Conservation (phyloP, 495 filamentous ascomycete species). For the Tuber indicum region DNA sequence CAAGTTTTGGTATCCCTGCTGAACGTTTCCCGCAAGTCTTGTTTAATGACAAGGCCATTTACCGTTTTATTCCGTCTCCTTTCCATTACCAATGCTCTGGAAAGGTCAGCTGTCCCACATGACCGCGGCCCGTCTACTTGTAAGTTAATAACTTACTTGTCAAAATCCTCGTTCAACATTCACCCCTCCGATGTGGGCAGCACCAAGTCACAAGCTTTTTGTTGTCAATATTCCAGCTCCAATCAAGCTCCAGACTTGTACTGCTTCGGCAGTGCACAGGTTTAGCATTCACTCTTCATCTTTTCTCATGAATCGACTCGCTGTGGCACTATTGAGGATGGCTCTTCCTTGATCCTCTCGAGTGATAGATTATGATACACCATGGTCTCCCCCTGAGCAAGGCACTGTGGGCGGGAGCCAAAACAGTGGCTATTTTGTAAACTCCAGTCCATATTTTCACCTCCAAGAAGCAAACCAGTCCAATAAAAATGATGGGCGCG, state of each 20-base stretch:
- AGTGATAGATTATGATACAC: neutral
- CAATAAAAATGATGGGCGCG: neutral
- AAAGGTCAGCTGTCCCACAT: neutral
- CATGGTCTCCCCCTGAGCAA: neutral
- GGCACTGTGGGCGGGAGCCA: neutral
- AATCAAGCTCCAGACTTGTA: neutral
- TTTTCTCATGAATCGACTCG: neutral
- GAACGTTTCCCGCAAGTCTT: neutral
- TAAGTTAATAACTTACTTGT: too few relatives aligned
- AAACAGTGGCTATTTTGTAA: neutral
- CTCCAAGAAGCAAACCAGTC: neutral
- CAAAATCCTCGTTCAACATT: neutral
- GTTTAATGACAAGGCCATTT: neutral
- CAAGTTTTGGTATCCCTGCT: neutral
- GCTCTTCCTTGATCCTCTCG: neutral
- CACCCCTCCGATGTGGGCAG: neutral
- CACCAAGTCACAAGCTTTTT: neutral
- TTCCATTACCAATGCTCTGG: neutral
- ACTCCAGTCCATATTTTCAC: neutral
- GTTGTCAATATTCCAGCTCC: neutral
- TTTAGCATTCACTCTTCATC: neutral
- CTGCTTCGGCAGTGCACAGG: neutral
- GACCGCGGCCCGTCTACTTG: neutral
- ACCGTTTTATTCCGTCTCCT: neutral
- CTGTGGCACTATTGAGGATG: neutral